phyloP scores from a whole-genome alignment of 148 eudicot species.

The Nepenthes mirabilis region DNA sequence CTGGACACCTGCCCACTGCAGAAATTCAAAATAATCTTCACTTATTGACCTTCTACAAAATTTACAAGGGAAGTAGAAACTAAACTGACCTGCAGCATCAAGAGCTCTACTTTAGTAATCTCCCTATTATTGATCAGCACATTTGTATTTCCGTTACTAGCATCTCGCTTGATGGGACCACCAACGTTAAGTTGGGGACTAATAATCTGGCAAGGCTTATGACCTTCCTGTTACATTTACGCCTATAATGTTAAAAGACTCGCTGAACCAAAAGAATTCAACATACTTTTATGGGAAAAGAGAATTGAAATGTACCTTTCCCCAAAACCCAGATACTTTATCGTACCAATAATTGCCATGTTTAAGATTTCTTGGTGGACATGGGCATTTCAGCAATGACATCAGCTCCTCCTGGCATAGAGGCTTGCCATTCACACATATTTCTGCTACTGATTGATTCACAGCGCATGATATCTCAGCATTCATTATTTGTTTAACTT shows the following conservation, averaged over 20 bases:
- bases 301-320: slow-evolving; percentile 63
- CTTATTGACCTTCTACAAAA: neutral
- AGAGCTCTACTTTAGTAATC: slow-evolving; percentile 45
- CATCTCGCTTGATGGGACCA: slow-evolving; percentile 22
- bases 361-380: slow-evolving; percentile 60
- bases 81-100: slow-evolving; percentile 48
- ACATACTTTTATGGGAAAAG: slow-evolving; percentile 21
- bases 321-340: slow-evolving; percentile 78
- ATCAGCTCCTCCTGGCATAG: slow-evolving; percentile 42
- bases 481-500: slow-evolving; percentile 38
- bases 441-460: slow-evolving; percentile 47
- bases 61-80: neutral
- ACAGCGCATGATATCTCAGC: slow-evolving; percentile 38
- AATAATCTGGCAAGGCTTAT: slow-evolving; percentile 70
- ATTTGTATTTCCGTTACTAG: slow-evolving; percentile 65
- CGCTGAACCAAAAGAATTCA: neutral
- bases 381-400: slow-evolving; percentile 30
- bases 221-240: slow-evolving; percentile 50
- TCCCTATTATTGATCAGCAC: slow-evolving; percentile 45
- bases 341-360: slow-evolving; percentile 94
- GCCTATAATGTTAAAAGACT: neutral
- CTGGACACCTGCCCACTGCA: slow-evolving; percentile 55
- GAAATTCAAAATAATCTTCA: slow-evolving; percentile 6
- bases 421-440: slow-evolving; percentile 39
- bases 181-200: slow-evolving; percentile 43